These are phyloP conservation scores for Parascedosporium putredinis DNA, from an alignment of 2,329 filamentous ascomycete species.

Conservation along the genomic window DNA sequence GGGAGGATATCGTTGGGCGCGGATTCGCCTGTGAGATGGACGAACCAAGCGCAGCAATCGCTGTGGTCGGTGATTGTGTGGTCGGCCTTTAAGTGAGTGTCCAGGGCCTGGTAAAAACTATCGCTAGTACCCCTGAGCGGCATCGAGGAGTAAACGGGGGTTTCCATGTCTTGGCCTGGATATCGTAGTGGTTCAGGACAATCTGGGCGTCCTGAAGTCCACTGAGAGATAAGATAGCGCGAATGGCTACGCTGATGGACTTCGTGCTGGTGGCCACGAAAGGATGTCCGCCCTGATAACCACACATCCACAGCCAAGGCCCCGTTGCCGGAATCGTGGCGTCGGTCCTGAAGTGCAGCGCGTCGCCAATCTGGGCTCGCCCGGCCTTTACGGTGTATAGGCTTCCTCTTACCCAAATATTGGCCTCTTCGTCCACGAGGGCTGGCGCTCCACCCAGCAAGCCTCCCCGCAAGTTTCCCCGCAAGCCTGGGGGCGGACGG, in stretches of 20 bases:
- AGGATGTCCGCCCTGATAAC: not conserved
- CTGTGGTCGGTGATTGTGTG: not conserved
- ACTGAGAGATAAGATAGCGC: not conserved
- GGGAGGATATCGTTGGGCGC: not conserved
- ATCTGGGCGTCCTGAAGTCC: not conserved
- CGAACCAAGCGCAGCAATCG: not conserved
- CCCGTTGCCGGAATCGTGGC: not conserved
- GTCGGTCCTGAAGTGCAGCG: not conserved
- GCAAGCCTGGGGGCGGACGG: too few species aligned
- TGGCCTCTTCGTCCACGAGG: too few species aligned
- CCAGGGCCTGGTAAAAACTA: not conserved
- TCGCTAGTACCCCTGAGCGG: not conserved
- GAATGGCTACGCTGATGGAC: not conserved
- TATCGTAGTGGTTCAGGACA: not conserved
- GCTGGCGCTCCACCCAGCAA: too few species aligned
- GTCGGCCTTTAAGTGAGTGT: not conserved
- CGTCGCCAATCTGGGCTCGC: not conserved
- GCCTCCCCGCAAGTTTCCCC: too few species aligned
- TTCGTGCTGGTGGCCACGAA: not conserved
- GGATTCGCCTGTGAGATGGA: not conserved
- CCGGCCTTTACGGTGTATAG: not conserved
- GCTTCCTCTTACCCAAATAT: too few species aligned
- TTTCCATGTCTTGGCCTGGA: not conserved
- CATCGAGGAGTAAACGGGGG: not conserved
- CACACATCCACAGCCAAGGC: slow-evolving; percentile 1